Evolutionary conservation across 2,329 filamentous ascomycete species (phyloP).

Genomic region (Arthrobotrys sinensis): DNA sequence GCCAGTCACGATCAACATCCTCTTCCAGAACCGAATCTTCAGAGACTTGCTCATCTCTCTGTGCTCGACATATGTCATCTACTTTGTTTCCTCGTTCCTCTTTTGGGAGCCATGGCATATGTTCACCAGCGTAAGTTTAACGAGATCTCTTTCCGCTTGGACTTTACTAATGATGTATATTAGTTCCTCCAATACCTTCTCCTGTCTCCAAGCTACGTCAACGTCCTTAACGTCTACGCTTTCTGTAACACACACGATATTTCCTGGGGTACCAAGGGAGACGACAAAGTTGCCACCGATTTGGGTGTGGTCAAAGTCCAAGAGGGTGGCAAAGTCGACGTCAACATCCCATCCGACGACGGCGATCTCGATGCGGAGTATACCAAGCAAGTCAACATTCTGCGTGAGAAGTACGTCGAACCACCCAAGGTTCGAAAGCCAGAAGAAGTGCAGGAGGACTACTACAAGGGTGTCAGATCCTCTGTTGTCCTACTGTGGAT

Average conservation of each 20-base stretch:
- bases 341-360: slow-evolving; percentile 87
- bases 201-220: slow-evolving; percentile 95
- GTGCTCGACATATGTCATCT: slow-evolving; percentile 91
- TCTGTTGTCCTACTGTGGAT: slow-evolving; percentile 96
- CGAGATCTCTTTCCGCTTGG: background rate
- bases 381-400: slow-evolving; percentile 83
- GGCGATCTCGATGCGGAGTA: slow-evolving; percentile 96
- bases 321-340: slow-evolving; percentile 93
- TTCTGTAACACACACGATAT: slow-evolving; percentile 99
- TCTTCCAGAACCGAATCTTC: slow-evolving; percentile 91
- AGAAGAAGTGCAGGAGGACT: slow-evolving; percentile 91
- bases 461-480: slow-evolving; percentile 95
- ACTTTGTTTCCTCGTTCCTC: slow-evolving; percentile 89
- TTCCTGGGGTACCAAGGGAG: slow-evolving; percentile 97
- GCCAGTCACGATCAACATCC: slow-evolving; percentile 77
- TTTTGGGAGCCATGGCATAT: slow-evolving; percentile 99
- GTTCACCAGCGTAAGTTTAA: slow-evolving; percentile 78
- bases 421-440: slow-evolving; percentile 72
- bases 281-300: slow-evolving; percentile 86
- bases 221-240: slow-evolving; percentile 98
- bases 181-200: slow-evolving; percentile 92
- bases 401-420: slow-evolving; percentile 80
- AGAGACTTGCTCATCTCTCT: slow-evolving; percentile 94
- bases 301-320: slow-evolving; percentile 79
- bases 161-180: slow-evolving; percentile 64